Base-by-base conservation (phyloP, 768 basidiomycete species). In the Lactifluus volemus region DNA sequence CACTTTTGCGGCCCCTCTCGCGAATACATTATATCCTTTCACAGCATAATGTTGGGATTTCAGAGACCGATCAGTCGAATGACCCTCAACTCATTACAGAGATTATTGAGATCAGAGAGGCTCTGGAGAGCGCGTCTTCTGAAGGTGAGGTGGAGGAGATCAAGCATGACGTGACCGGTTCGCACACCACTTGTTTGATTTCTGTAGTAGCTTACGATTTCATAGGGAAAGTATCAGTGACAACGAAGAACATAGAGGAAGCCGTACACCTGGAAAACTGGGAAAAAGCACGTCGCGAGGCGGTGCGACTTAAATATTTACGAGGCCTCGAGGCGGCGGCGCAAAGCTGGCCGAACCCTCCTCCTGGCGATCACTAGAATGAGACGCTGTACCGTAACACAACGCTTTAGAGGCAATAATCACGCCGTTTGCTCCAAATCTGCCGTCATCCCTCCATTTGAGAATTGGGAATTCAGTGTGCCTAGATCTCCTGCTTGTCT, bases 21-120 rank as follows among this genome's bases (percentile, higher is more conserved):
- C 84, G 94, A 45, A 85, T 85, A 32, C 86, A 90, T 70, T 96
- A 97, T 68, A 83, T 97, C 67, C 77, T 96, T 14, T 75, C 79
- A 47, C 77, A 75, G 47, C 81, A 90, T 66, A 82, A 85, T 10
- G 54, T 80, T 34, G 75, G 78, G 5, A 74, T 84, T 49, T 76
- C 77, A 2, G 94, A 95, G 73, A 76, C 74, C 25, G 93, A 96
- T 63, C 81, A 84, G 55, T 71, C 87, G 25, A 81, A 86, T 11
- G 89, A 95, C 67, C 73, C 81, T 49, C 80, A 74, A 49, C 81
- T 96, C 60, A 80, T 98, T 65, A 76, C 78, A 65, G 82, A 89
- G 65, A 81, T 96, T 44, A 85, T 97, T 82, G 85, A 91, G 64
- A 79, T 78, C 8, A 74, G 92, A 51, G 92, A 95, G 71, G 79